Evolutionary conservation across 768 basidiomycete genomes (phyloP), one percentile per base, ranked within the genome.

Genomic region (Gymnopilus junonius): DNA sequence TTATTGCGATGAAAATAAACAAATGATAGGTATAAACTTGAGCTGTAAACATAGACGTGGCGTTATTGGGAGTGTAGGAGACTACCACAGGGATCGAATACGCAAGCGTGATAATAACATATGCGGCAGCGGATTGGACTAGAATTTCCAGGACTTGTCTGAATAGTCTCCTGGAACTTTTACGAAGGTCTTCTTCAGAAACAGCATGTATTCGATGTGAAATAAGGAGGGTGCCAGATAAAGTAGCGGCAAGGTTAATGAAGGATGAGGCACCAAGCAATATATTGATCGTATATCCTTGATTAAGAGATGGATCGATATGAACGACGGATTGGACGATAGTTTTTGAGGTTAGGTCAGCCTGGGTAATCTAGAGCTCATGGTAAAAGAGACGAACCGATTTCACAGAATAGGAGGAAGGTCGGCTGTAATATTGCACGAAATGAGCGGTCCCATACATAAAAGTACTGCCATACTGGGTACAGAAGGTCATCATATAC

Each of bases 381-480:
- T n/a, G n/a, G n/a, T n/a, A n/a, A n/a, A 14, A 25, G 14, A n/a
- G 17, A 35, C 25, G 11, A 25, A 57, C 55, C 55, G 31, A 42
- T 57, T 34, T 57, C 55, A 29, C 35, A 21, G 27, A 57, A 40
- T 5, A 40, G 27, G 14, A 57, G 31, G 17, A 57, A 43, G 10
- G 27, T 11, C 23, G 55, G 55, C 5, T 43, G 11, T n/a, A 42
- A 29, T 8, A 57, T 57, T 23, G 39, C 21, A 40, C 39, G 39
- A 21, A 57, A 14, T 11, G 55, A 57, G 8, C 21, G 37, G 27
- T 27, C 23, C 20, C 55, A 57, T 12, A 57, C 40, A 25, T 57
- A 17, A 40, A 57, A 57, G 27, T 40, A 57, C 6, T 40, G 55
- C 55, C 55, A 57, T 11, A 57, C 55, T 46, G 11, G n/a, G 45